Evolutionary conservation across 2,329 filamentous ascomycete species (phyloP).

Genomic region (Hypoxylon sp.): DNA sequence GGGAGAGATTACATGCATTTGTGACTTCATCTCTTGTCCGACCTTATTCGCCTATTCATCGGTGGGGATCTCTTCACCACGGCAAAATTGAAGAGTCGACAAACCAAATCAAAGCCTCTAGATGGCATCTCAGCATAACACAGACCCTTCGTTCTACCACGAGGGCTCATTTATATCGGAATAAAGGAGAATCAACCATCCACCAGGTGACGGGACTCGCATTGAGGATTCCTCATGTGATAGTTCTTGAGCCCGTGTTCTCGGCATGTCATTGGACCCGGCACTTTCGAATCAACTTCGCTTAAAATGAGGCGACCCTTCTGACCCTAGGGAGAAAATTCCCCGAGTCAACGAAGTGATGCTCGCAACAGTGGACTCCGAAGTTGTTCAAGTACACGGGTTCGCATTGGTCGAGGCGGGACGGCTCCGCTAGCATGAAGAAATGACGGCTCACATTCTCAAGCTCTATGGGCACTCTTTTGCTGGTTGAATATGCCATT

Average conservation of each 20-base stretch:
- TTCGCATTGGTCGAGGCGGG: slow-evolving; percentile 25
- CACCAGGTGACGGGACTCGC: slow-evolving; percentile 39
- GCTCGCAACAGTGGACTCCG: slow-evolving; percentile 35
- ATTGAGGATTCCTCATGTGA: slow-evolving; percentile 46
- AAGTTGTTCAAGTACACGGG: slow-evolving; percentile 21
- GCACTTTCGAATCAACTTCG: slow-evolving; percentile 32
- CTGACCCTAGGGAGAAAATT: slow-evolving; percentile 22
- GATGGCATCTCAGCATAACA: slow-evolving; percentile 29
- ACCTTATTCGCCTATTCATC: slow-evolving; percentile 42
- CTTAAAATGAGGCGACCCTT: slow-evolving; percentile 31
- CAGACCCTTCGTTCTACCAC: slow-evolving; percentile 39
- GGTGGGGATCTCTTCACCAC: slow-evolving; percentile 16
- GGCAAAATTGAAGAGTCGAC: slow-evolving; percentile 33
- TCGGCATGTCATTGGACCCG: slow-evolving; percentile 38
- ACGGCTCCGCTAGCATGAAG: slow-evolving; percentile 25
- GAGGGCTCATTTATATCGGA: slow-evolving; percentile 37
- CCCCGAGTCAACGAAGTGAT: slow-evolving; percentile 28
- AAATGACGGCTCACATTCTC: slow-evolving; percentile 32
- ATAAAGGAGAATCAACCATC: slow-evolving; percentile 43
- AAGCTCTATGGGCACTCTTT: slow-evolving; percentile 15
- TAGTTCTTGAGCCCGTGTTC: slow-evolving; percentile 30
- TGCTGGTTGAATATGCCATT: slow-evolving; percentile 19
- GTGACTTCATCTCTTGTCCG: slow-evolving; percentile 30
- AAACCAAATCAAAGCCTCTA: slow-evolving; percentile 38
- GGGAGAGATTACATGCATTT: slow-evolving; percentile 43